These are phyloP conservation scores for Paramecium sexaurelia DNA, from an alignment of 73 alveolate genomes.

Conservation along the genomic window DNA sequence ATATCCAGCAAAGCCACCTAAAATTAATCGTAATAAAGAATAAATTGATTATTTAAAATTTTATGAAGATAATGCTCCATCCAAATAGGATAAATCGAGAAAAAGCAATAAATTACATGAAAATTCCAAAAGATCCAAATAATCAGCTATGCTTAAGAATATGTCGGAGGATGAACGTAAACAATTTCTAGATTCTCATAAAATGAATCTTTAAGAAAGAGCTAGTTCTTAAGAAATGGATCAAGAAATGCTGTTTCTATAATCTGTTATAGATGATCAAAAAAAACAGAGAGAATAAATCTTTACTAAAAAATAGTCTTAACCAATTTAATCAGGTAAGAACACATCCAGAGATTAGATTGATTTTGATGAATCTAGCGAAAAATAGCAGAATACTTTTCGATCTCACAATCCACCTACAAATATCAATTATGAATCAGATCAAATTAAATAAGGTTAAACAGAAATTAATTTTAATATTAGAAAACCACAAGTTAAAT, in stretches of 20 bases:
- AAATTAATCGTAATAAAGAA: not conserved
- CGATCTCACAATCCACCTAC: conserved; percentile 8
- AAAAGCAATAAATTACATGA: not conserved
- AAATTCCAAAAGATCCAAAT: not conserved
- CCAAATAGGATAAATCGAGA: not conserved
- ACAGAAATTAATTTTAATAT: not conserved
- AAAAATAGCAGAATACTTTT: not conserved
- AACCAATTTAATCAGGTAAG: conserved; percentile 26
- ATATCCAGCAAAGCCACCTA: not conserved
- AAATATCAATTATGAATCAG: not conserved
- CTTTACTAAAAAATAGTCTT: not conserved
- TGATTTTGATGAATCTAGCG: conserved; percentile 21
- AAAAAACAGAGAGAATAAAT: not conserved
- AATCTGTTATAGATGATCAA: not conserved
- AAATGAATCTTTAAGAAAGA: conserved; percentile 9
- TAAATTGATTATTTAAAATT: conserved; percentile 13
- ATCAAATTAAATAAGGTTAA: not conserved
- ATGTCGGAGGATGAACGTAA: conserved; percentile 15
- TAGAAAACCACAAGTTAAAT: not conserved
- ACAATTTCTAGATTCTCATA: conserved; percentile 37
- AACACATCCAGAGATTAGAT: not conserved
- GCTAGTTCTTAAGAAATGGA: conserved; percentile 44
- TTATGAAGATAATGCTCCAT: conserved; percentile 30
- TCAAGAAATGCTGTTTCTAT: not conserved
- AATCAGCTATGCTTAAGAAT: not conserved